Base-by-base conservation (phyloP, 2,329 filamentous ascomycete species). In the Cytospora mali region DNA sequence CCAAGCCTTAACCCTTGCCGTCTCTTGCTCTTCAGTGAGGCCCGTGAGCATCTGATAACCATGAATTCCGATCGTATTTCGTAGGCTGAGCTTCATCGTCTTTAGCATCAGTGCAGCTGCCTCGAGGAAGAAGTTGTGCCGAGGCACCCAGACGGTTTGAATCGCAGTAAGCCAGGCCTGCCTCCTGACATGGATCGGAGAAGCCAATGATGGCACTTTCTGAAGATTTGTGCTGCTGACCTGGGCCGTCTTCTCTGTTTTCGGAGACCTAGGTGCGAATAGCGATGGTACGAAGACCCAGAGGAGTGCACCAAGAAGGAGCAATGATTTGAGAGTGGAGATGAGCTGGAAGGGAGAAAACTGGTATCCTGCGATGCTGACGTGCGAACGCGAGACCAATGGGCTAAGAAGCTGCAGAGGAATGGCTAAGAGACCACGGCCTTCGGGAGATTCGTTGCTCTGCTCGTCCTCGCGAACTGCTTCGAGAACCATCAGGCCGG, bases 121-220 rank as follows among this genome's bases (percentile, higher is more conserved):
- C 74, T 97, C 94, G 3, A 96, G 85, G 68, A 94, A 83, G 73
- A 96, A 93, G 68, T 89, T 91, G 74, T 96, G 92, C 23, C 89
- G 86, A 13, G 94, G 94, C 16, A 97, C 91, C 85, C 93, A 96
- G 27, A 97, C 91, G 4, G 90, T 94, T 76, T 97, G 93, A 64
- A 97, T 89, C 9, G 93, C 91, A 3, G 93, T 97, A 62, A 96
- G 87, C 93, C 94, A 97, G 33, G 93, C 93, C 73, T 93, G 91
- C 64, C 90, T 88, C 56, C 93, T 89, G 52, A 96, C 90, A 68
- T 95, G 87, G 62, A 96, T 92, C 0, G 93, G 89, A 0, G 92
- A 93, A 3, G 91, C 87, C 62, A 92, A 80, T 2, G 91, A 92
- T 2, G 90, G 90, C 6, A 86, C 88, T 21, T 83, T 79, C 67